Percentiles rank a stretch among this genome's conserved stretches.
Conservation (phyloP, 116 monocot genomes). For the Dioscorea cayenensis region DNA sequence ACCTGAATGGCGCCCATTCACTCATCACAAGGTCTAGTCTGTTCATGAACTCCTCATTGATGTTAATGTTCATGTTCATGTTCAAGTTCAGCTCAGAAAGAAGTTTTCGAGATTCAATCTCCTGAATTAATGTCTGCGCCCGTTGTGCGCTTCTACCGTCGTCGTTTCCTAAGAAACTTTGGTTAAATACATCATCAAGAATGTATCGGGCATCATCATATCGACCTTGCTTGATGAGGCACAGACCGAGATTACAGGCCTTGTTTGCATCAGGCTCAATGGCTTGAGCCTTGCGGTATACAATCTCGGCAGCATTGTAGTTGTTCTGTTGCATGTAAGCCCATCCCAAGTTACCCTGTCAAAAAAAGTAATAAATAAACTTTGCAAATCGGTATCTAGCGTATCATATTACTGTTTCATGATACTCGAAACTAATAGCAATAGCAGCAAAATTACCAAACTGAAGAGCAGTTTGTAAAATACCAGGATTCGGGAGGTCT, state of each 20-base stretch:
- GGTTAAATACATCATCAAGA: slow-evolving; percentile 13
- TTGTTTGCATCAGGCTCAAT: slow-evolving; percentile 22
- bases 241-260: slow-evolving; percentile 21
- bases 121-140: slow-evolving; percentile 9
- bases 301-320: slow-evolving; percentile 18
- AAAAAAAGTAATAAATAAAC: background rate
- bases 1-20: slow-evolving; percentile 7
- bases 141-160: slow-evolving; percentile 5
- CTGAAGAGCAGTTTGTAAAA: background rate
- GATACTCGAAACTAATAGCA: background rate
- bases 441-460: background rate
- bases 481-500: slow-evolving; percentile 23
- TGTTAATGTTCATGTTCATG: background rate
- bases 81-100: background rate
- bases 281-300: slow-evolving; percentile 18
- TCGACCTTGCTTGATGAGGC: slow-evolving; percentile 14
- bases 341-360: slow-evolving; percentile 24
- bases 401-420: too few species aligned
- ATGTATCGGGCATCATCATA: slow-evolving; percentile 5
- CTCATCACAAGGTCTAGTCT: slow-evolving; percentile 11
- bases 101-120: slow-evolving; percentile 4
- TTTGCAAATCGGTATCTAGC: background rate
- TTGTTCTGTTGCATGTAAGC: slow-evolving; percentile 21
- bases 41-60: slow-evolving; percentile 8
- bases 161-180: slow-evolving; percentile 3